Evolutionary conservation across 306 rosid species (phyloP).

Genomic region (Cicer judaicum): DNA sequence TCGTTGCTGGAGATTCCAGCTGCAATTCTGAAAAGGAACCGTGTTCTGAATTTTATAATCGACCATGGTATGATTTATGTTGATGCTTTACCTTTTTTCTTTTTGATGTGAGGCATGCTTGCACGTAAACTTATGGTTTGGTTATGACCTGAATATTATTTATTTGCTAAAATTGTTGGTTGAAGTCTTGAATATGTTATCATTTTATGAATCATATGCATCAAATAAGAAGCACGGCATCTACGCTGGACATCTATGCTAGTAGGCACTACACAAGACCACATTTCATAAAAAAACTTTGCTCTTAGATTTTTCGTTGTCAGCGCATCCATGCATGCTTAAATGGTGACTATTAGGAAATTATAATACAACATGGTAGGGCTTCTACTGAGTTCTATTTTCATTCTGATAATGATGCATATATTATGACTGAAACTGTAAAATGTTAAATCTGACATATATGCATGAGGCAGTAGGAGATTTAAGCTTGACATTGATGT

Average conservation of each 20-base stretch:
- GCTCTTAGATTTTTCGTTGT: not conserved
- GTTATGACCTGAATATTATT: constrained; percentile 10
- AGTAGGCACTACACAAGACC: not conserved
- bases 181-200: constrained; percentile 26
- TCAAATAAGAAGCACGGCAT: not conserved
- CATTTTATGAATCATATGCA: not conserved
- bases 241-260: constrained; percentile 3
- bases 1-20: constrained; percentile 70
- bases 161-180: constrained; percentile 17
- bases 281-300: not conserved
- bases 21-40: constrained; percentile 59
- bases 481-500: no score
- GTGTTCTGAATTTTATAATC: constrained; percentile 66
- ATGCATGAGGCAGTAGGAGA: not conserved
- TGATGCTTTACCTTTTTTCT: constrained; percentile 6
- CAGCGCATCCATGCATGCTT: not conserved
- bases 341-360: not conserved
- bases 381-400: not conserved
- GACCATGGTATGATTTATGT: constrained; percentile 69
- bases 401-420: not conserved
- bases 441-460: not conserved
- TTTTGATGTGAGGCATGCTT: constrained; percentile 22
- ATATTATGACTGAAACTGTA: not conserved
- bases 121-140: not conserved
- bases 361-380: not conserved